These are phyloP conservation scores for Pleoardoris graminearum DNA, from an alignment of 2,329 filamentous ascomycete genomes.

Conservation along the genomic window DNA sequence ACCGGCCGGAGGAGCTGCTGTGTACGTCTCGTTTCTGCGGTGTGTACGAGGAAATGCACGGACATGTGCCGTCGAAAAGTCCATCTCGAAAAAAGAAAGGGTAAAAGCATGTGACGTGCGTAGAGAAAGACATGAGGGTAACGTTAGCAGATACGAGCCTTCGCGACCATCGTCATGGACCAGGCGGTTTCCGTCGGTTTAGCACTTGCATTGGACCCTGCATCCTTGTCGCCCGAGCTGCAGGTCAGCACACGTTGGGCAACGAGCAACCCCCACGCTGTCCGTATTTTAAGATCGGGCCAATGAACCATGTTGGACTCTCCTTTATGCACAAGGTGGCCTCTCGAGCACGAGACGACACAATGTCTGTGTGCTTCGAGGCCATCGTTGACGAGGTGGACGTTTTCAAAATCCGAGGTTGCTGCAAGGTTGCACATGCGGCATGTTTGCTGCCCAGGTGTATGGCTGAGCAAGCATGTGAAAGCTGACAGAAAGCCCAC, in stretches of 20 bases:
- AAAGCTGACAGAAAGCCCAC: slow-evolving; percentile 13
- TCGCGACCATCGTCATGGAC: not conserved
- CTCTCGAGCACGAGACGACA: not conserved
- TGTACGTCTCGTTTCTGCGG: not conserved
- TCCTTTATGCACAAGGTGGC: not conserved
- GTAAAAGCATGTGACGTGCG: not conserved
- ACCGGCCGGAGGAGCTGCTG: not conserved
- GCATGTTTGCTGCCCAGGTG: too few relatives aligned
- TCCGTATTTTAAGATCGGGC: not conserved
- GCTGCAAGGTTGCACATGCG: too few relatives aligned
- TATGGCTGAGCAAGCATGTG: slow-evolving; percentile 12
- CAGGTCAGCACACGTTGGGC: slow-evolving; percentile 9
- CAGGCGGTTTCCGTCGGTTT: slow-evolving; percentile 13
- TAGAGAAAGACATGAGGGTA: not conserved
- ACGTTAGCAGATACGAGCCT: not conserved
- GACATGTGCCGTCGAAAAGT: not conserved
- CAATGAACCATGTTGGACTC: not conserved
- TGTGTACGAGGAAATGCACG: not conserved
- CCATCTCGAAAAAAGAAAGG: not conserved
- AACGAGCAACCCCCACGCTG: slow-evolving; percentile 8
- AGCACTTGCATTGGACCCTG: not conserved
- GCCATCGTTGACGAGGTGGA: not conserved
- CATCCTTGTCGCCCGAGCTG: slow-evolving; percentile 6
- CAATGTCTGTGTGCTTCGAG: not conserved
- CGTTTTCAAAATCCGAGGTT: too few relatives aligned